A percentile compares a stretch with the other conserved stretches of the same genome.
phyloP scores from a whole-genome alignment of 495 filamentous ascomycete species.

The Penicillium egyptiacum region DNA sequence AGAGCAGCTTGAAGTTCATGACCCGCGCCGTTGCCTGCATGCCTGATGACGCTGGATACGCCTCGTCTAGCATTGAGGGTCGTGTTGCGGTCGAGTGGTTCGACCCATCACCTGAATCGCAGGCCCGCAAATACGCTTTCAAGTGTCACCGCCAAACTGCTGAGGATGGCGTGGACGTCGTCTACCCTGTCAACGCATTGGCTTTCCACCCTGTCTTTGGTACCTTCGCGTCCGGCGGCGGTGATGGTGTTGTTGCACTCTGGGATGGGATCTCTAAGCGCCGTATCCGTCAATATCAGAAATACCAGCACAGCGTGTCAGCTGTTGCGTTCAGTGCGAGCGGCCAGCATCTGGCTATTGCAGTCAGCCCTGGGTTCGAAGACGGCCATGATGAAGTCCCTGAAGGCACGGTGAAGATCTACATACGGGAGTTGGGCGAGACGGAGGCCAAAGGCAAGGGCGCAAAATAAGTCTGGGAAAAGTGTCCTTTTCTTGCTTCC shows the following conservation, averaged over 20 bases:
- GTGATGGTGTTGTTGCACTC: conserved; percentile 89
- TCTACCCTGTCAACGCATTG: conserved; percentile 93
- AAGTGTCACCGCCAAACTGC: conserved; percentile 86
- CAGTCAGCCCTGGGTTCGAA: conserved; percentile 87
- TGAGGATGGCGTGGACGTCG: conserved; percentile 71
- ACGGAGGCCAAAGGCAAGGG: conserved; percentile 88
- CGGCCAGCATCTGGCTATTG: conserved; percentile 82
- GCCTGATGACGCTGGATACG: conserved; percentile 92
- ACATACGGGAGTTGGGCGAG: conserved; percentile 78
- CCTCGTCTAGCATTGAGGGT: conserved; percentile 85
- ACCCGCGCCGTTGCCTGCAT: conserved; percentile 93
- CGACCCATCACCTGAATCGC: conserved; percentile 77
- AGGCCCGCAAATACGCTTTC: conserved; percentile 94
- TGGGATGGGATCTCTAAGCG: conserved; percentile 95
- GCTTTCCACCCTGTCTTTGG: conserved; percentile 89
- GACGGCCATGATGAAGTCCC: conserved; percentile 76
- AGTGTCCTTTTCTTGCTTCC: not conserved
- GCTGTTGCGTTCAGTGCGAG: conserved; percentile 73
- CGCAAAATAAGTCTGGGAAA: conserved; percentile 43
- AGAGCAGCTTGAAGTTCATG: conserved; percentile 93
- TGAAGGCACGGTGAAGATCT: conserved; percentile 71
- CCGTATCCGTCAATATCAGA: conserved; percentile 85
- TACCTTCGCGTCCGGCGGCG: conserved; percentile 90
- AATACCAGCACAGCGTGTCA: conserved; percentile 73
- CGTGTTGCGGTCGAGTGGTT: conserved; percentile 97